Base-by-base conservation (phyloP, 129 eudicot species). In the Chrysanthemum makinoi region DNA sequence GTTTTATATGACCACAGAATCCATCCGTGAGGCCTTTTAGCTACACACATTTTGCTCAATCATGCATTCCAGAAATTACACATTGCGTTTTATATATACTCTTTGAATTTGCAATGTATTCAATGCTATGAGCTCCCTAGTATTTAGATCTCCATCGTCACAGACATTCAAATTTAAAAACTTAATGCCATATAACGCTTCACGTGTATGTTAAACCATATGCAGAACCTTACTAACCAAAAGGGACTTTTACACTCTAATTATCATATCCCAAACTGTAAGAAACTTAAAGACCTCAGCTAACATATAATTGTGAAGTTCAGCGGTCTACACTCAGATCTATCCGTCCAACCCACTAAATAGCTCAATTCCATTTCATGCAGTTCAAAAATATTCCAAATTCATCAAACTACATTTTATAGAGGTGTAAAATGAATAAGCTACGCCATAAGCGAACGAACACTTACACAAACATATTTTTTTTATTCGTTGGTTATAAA, bases 281-380 rank as follows among this genome's bases (percentile, higher is more conserved):
- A 20, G 26, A 72, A 58, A 46, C 46, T 18, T 5, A 76, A 33
- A 76, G 39, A 47, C 63, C 44, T 22, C 53, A 18, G 5, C 17
- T 48, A 60, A 58, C 68, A 60, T 30, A 13, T 24, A 30, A 47
- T 6, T 5, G 6, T 47, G 12, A 44, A 56, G 26, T 44, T 58
- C 10, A 12, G 35, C 59, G 59, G 13, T 57, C 46, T 39, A 30
- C 35, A 30, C 35, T 57, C 17, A 56, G 17, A 63, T 66, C 52
- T 75, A 66, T 12, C 30, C 51, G 43, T 75, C 59, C 73, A 55
- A 15, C 71, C 44, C 12, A 57, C n/a, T 16, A 28, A 18, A 75
- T 7, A 57, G 22, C 51, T 46, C 39, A 18, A 67, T 22, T 30
- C 17, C 65, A n/a, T 33, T 56, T 14, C 46, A 54, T 44, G 66